Evolutionary conservation across 2,329 filamentous ascomycete genomes (phyloP), one percentile per base, ranked within the genome.

Genomic region (Aspergillus japonicus): DNA sequence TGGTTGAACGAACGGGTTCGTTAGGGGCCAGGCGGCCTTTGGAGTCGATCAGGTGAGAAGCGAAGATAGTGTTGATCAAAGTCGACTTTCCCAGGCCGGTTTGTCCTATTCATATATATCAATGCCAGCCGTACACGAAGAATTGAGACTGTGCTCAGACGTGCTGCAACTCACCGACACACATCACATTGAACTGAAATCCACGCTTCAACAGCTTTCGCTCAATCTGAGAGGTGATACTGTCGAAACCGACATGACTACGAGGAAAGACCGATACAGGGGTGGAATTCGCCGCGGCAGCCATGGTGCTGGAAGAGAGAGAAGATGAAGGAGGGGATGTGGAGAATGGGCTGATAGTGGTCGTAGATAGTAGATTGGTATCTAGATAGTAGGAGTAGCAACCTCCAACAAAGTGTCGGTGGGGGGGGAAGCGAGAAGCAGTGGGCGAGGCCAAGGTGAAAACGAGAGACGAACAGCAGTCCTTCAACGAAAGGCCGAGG

Each of bases 131-230:
- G 21, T 19, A 16, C 5, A n/a, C 16, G 5, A 19, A 5, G 6
- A 16, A 16, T 7, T 44, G 16, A 7, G 39, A 19, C 16, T 44
- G 16, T 44, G 12, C 16, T 19, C 39, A 19, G 39, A 8, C 14
- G 16, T 44, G 47, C 24, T 47, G 47, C 11, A 64, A 89, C 94
- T 78, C 85, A 98, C 95, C 95, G 78, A 98, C 95, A 79, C 93
- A 97, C 80, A 98, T 98, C 76, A 98, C 90, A 79, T 99, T 99
- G 88, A 99, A 99, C 82, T 99, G 95, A 82, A 99, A 99, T 73
- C 95, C 95, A 82, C 95, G 92, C 87, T 99, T 99, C 83, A 99
- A 81, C 77, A 98, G 89, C 89, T 99, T 99, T 83, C 91, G 90
- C 89, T 99, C 95, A 73, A 99, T 99, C 85, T 99, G 95, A 70